phyloP scores from a whole-genome alignment of 2,329 filamentous ascomycete species.

The Fusarium globosum region DNA sequence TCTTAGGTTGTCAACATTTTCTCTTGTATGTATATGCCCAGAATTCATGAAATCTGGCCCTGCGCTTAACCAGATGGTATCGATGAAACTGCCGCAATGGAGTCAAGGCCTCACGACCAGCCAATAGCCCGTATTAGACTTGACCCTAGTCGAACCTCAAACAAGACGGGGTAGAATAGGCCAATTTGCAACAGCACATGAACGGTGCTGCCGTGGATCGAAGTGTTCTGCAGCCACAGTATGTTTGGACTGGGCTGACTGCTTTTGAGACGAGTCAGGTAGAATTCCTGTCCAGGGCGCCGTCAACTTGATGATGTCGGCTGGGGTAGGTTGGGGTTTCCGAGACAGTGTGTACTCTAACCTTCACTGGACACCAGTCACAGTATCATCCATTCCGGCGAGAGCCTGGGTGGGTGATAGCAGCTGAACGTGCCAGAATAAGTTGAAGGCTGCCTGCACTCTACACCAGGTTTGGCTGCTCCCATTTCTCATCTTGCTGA shows the following conservation, averaged over 20 bases:
- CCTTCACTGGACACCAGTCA: conserved; percentile 5
- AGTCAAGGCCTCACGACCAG: conserved; percentile 31
- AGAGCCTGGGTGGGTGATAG: conserved; percentile 17
- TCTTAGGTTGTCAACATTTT: background rate
- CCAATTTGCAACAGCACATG: background rate
- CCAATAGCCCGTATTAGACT: conserved; percentile 19
- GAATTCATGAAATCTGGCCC: conserved; percentile 10
- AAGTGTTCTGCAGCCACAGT: background rate
- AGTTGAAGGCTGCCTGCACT: conserved; percentile 24
- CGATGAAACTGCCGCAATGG: conserved; percentile 38
- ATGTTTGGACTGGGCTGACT: background rate
- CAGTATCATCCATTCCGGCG: conserved; percentile 30
- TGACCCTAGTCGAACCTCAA: conserved; percentile 40
- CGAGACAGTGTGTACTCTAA: conserved; percentile 4
- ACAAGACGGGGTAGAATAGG: conserved; percentile 31
- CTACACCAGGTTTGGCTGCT: conserved; percentile 7
- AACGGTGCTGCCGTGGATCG: background rate
- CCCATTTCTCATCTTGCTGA: background rate
- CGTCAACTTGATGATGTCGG: conserved; percentile 2
- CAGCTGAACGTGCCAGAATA: conserved; percentile 25
- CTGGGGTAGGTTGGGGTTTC: conserved; percentile 22
- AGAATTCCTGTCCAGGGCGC: conserved; percentile 31
- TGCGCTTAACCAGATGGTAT: conserved; percentile 28
- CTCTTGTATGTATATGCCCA: background rate
- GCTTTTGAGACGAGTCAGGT: conserved; percentile 5